A percentile compares a stretch with the other conserved stretches of the same genome.
phyloP scores from a whole-genome alignment of 2,329 filamentous ascomycete genomes.

The Penicillium aurantiogriseum region DNA sequence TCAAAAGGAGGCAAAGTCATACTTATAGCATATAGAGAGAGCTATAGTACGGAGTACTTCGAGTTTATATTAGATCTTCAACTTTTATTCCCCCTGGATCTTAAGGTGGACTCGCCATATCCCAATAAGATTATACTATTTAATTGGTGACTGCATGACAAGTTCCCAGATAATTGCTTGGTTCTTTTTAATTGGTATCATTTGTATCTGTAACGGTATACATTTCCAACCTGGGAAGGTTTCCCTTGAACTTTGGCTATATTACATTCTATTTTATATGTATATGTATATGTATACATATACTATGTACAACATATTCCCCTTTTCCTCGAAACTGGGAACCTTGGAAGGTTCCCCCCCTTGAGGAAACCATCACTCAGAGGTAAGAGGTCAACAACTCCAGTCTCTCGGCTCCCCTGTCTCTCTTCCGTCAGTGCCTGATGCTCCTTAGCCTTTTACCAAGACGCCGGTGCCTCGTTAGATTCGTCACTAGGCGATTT shows the following conservation, averaged over 20 bases:
- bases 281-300: background rate
- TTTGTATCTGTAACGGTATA: too few relatives aligned
- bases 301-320: background rate
- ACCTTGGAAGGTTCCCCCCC: background rate
- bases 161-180: background rate
- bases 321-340: background rate
- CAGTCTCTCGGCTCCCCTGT: conserved; percentile 6
- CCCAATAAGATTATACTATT: background rate
- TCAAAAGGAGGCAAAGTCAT: background rate
- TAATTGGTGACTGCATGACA: background rate
- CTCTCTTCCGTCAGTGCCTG: background rate
- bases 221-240: too few relatives aligned
- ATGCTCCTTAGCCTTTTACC: background rate
- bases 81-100: background rate
- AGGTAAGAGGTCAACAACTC: background rate
- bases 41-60: background rate
- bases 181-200: background rate
- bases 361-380: background rate
- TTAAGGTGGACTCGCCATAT: background rate
- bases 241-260: background rate
- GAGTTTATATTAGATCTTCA: background rate
- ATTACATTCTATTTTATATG: background rate
- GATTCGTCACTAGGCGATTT: conserved; percentile 1
- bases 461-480: conserved; percentile 7
- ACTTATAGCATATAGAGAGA: background rate